These are phyloP conservation scores for Vaccinium vitisidaea DNA, from an alignment of 148 eudicot species.

Conservation along the genomic window DNA sequence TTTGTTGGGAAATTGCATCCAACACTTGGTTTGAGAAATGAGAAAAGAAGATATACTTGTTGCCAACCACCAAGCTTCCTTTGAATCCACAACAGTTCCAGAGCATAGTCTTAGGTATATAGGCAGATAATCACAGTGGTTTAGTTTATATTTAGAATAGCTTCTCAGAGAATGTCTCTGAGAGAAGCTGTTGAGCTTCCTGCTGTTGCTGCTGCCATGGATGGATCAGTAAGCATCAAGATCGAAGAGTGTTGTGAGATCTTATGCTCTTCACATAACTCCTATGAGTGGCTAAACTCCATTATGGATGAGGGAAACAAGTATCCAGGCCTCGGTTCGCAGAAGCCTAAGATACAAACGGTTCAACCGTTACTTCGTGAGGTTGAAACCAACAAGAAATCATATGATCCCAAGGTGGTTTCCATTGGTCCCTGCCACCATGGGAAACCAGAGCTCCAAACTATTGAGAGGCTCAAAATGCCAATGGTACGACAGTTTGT, in stretches of 20 bases:
- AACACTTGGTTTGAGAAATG: too few species aligned
- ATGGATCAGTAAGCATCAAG: not conserved
- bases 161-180: not conserved
- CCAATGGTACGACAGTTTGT: not conserved
- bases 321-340: not conserved
- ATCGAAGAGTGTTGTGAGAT: not conserved
- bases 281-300: not conserved
- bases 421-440: conserved; percentile 11
- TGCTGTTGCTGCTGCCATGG: not conserved
- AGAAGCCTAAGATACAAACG: not conserved
- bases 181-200: not conserved
- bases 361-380: not conserved
- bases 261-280: not conserved
- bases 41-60: too few species aligned
- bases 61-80: too few species aligned
- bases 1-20: too few species aligned
- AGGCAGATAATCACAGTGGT: not conserved
- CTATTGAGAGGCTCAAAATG: not conserved
- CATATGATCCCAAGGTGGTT: conserved; percentile 8
- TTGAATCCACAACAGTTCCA: not conserved
- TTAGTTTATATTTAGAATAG: not conserved
- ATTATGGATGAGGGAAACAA: not conserved
- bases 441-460: not conserved
- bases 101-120: not conserved
- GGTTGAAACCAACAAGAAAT: conserved; percentile 7